phyloP scores from a whole-genome alignment of 495 filamentous ascomycete genomes.

The Hapsidospora chrysogenum region DNA sequence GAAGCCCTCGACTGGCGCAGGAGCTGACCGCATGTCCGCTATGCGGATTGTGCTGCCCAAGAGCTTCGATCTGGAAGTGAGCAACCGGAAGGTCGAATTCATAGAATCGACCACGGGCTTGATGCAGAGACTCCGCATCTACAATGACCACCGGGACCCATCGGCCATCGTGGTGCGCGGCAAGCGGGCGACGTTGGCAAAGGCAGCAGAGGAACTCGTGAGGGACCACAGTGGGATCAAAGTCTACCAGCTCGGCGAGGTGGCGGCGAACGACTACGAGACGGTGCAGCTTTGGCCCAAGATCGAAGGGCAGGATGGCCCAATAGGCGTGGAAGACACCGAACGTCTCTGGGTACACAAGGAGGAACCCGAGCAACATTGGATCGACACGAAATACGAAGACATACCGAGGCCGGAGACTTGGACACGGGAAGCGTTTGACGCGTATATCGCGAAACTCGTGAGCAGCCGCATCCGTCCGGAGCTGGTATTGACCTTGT shows the following conservation, averaged over 20 bases:
- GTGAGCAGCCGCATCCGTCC: slow-evolving; percentile 10
- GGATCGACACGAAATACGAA: slow-evolving; percentile 3
- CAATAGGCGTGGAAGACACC: too few species aligned
- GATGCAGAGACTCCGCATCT: neutral
- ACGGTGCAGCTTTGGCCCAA: neutral
- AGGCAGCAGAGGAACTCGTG: neutral
- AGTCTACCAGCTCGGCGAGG: slow-evolving; percentile 1
- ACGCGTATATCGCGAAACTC: slow-evolving; percentile 16
- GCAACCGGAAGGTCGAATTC: neutral
- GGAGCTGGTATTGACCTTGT: slow-evolving; percentile 10
- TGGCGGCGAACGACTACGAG: slow-evolving; percentile 1
- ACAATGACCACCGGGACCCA: neutral
- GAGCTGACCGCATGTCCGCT: too few species aligned
- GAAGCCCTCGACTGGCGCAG: slow-evolving; percentile 1
- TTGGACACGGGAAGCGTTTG: slow-evolving; percentile 20
- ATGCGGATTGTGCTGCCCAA: slow-evolving; percentile 3
- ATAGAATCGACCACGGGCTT: neutral
- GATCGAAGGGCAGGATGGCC: neutral
- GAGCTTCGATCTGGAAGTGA: neutral
- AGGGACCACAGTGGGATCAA: neutral
- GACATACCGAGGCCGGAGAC: slow-evolving; percentile 12
- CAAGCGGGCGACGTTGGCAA: neutral
- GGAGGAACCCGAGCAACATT: neutral
- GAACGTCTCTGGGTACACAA: slow-evolving; percentile 3
- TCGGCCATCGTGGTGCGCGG: neutral